Evolutionary conservation across 1,284 basidiomycete genomes (phyloP).

Genomic region (Leccinum fuscescens): DNA sequence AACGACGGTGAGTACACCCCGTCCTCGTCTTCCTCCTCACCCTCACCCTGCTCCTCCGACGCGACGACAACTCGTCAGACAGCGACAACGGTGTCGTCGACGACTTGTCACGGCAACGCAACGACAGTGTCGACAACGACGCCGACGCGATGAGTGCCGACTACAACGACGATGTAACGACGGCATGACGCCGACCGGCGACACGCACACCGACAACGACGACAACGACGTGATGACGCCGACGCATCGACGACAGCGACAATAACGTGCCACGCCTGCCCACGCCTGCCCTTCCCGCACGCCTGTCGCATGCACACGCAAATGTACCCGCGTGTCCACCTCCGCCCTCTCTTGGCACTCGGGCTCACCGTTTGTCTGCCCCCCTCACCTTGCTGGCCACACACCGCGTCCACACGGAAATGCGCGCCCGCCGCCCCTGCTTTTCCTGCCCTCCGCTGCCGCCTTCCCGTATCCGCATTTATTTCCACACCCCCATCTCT

Average conservation of each 20-base stretch:
- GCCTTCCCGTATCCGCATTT: conserved; percentile 80
- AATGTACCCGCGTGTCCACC: too few species aligned
- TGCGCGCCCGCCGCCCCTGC: neutral
- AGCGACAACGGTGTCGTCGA: too few species aligned
- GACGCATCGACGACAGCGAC: neutral
- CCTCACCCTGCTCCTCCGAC: too few species aligned
- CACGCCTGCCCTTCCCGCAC: neutral
- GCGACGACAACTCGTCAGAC: too few species aligned
- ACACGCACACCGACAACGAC: neutral
- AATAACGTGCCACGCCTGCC: neutral
- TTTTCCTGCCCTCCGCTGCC: neutral
- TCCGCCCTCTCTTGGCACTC: too few species aligned
- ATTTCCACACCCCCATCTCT: conserved; percentile 82
- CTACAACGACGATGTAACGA: neutral
- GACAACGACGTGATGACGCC: neutral
- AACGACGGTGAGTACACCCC: too few species aligned
- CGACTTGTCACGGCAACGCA: too few species aligned
- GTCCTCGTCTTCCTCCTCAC: too few species aligned
- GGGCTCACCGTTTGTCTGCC: too few species aligned
- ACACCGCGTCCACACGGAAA: neutral
- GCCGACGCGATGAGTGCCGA: neutral
- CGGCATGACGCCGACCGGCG: neutral
- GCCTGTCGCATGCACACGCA: too few species aligned
- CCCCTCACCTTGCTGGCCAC: too few species aligned
- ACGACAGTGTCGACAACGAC: too few species aligned